Base-by-base conservation (phyloP, 2,329 filamentous ascomycete species). In the Gliomastix tumulicola region DNA sequence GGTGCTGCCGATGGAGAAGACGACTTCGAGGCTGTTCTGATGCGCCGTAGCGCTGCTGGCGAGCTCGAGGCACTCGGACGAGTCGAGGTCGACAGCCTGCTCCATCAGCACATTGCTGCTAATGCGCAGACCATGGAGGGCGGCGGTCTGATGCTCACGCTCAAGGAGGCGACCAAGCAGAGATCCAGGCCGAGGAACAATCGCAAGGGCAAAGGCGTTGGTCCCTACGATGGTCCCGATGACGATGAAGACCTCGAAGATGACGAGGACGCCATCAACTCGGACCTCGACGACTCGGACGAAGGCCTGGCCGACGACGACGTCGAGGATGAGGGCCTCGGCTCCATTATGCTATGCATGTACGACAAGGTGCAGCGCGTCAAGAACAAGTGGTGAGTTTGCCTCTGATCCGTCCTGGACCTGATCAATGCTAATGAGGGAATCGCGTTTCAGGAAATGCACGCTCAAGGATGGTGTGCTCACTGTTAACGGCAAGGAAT, bases 351-450 rank as follows among this genome's bases (percentile, higher is more conserved):
- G 86, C 80, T 98, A 28, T 98, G 92, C 69, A 96, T 94, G 57
- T 98, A 98, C 58, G 92, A 98, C 69, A 98, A 98, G 69, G 92
- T 98, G 9, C 90, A 97, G 65, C 77, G 92, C 33, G 92, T 97
- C 53, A 98, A 98, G 80, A 98, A 97, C 68, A 98, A 92, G 77
- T 92, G 86, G 86, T 81, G 58, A 35, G 71, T 63, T 43, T 30
- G n/a, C 9, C 35, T 10, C 17, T 15, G n/a, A n/a, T n/a, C n/a
- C n/a, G n/a, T n/a, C n/a, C n/a, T n/a, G n/a, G n/a, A n/a, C n/a
- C n/a, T n/a, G n/a, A n/a, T n/a, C n/a, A n/a, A n/a, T n/a, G n/a
- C n/a, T n/a, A n/a, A n/a, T n/a, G n/a, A n/a, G n/a, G n/a, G n/a
- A n/a, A n/a, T n/a, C n/a, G n/a, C n/a, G n/a, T n/a, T 65, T 48